Evolutionary conservation across 257 asterid genomes (phyloP), one percentile per base, ranked within the genome.

Genomic region (Petunia axillaris): DNA sequence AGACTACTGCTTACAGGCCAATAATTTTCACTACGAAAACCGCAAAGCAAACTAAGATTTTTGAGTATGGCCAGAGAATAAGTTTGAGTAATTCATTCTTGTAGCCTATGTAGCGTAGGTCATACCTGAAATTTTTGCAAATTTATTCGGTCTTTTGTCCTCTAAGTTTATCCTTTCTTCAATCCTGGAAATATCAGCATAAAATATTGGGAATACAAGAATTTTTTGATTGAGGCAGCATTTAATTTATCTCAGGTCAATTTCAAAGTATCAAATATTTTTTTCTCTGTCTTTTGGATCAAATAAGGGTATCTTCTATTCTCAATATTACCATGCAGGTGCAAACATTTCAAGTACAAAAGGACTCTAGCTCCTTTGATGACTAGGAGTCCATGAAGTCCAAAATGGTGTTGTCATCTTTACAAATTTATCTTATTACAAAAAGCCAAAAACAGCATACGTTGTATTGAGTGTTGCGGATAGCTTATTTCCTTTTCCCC

Each of bases 31-130:
- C 16, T 4, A 16, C 4, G 1, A 68, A 43, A 44, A 44, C 44
- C 44, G 76, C 76, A 44, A 68, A 68, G 39, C 5, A 68, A 44
- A 16, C 35, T 68, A 8, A n/a, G 76, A 11, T 67, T 7, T 67
- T 15, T 43, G 8, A 43, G 4, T 60, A 60, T 60, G 40, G 16
- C 16, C 14, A 11, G 10, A 60, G 40, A 60, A 3, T 60, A 16
- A 60, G 35, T 60, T 60, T 7, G 5, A 57, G 62, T 57, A 57
- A 15, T 4, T 7, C 25, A 59, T 59, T 59, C 13, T 59, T 39
- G 65, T 59, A 9, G 9, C 39, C 39, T 59, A 0, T 16, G 65
- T 59, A 7, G 6, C 64, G 16, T 6, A 58, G 64, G 64, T 58
- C 38, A 59, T 39, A 25, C 65, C 65, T 1, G 65, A 59, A 59